Conservation (phyloP, 2,329 filamentous ascomycete genomes). For the Cercospora sojina region DNA sequence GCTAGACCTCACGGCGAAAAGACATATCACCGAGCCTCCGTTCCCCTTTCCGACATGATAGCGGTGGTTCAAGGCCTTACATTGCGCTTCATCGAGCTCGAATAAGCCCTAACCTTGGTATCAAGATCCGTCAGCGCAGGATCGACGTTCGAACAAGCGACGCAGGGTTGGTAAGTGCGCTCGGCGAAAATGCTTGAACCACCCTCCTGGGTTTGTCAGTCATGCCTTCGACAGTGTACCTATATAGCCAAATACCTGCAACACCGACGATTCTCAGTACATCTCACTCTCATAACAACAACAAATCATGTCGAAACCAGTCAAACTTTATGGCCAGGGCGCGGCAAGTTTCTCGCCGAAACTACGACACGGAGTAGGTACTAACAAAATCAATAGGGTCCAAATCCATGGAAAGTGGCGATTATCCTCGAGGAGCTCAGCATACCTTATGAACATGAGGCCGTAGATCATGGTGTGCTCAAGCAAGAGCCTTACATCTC, state of each 20-base stretch:
- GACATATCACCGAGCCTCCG: not conserved
- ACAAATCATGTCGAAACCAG: slow-evolving; percentile 27
- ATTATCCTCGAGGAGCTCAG: slow-evolving; percentile 48
- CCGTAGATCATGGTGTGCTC: slow-evolving; percentile 42
- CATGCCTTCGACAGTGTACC: not conserved
- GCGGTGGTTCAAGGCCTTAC: not conserved
- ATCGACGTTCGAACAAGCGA: not conserved
- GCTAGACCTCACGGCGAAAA: not conserved
- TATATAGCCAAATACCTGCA: not conserved
- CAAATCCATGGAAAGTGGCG: slow-evolving; percentile 48
- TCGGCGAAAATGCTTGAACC: not conserved
- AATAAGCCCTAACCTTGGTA: not conserved
- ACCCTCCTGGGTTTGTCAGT: not conserved
- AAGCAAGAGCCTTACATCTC: slow-evolving; percentile 43
- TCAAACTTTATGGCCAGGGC: slow-evolving; percentile 35
- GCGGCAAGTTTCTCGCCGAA: not conserved
- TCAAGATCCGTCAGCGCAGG: not conserved
- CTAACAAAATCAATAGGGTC: slow-evolving; percentile 27
- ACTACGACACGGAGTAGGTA: no score
- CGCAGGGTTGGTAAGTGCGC: not conserved
- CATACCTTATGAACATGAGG: slow-evolving; percentile 42
- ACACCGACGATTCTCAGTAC: no score
- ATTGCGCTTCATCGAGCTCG: not conserved
- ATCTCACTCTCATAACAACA: no score
- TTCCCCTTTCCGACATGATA: not conserved